Base-by-base conservation (phyloP, 2,329 filamentous ascomycete species). In the Sphaerulina populicola region DNA sequence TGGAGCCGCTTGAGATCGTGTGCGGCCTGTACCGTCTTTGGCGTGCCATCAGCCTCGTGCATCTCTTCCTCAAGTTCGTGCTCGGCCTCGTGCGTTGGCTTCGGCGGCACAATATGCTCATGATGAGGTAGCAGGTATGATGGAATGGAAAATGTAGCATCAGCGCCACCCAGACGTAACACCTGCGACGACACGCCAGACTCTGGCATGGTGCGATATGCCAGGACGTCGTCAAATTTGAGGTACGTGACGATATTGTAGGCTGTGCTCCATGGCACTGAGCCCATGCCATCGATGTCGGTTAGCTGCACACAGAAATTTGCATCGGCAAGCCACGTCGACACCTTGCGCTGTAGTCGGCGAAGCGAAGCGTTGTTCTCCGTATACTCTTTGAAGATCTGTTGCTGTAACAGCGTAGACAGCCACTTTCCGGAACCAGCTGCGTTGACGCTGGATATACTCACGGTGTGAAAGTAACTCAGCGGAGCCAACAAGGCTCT, bases 41-140 rank as follows among this genome's bases (percentile, higher is more conserved):
- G 74, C 5, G 66, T 65, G 6, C 72, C 71, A 39, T 74, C 70
- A 2, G 71, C 68, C 30, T 73, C 62, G 4, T 69, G 62, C 8
- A 75, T 65, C 12, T 69, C 64, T 4, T 67, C 60, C 41, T 71
- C 64, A 6, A 70, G 61, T 11, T 68, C 60, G 40, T 63, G 29
- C 39, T 65, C 55, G 15, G 68, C 63, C 29, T 66, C 52, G 2
- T 51, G n/a, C 3, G 70, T 71, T 1, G 71, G 69, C 14, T 62
- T 60, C 0, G 64, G 53, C 6, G 76, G 76, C 10, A 78, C 59
- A 4, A 78, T 63, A 57, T 78, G 76, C 52, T 78, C 76, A 56
- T 79, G 77, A 55, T 77, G 76, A 5, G 77, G 77, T 5, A 79
- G 67, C 1, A 79, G 61, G 56, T 71, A 77, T 5, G 67, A 69